Evolutionary conservation across 805 yeast genomes (phyloP).

Genomic region (Metschnikowia anglica): DNA sequence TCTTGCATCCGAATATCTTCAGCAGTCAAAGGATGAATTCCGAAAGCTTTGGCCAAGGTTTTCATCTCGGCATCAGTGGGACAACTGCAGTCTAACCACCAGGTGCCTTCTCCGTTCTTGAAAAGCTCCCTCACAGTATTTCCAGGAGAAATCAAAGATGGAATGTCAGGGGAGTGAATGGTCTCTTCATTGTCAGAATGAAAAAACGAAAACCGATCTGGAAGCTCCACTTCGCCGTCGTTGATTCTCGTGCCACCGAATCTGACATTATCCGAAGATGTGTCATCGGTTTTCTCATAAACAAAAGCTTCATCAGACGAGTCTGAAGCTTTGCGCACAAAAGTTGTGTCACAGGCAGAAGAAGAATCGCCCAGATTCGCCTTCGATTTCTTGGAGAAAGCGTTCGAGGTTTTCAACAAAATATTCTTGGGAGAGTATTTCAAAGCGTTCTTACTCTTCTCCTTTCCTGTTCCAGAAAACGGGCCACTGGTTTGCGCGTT

Average conservation of each 20-base stretch:
- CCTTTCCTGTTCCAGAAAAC: conserved; percentile 9
- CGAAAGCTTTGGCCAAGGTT: conserved; percentile 86
- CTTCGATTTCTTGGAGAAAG: neutral
- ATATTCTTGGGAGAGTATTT: conserved; percentile 58
- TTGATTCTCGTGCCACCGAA: conserved; percentile 41
- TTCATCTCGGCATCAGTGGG: conserved; percentile 97
- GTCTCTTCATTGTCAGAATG: conserved; percentile 82
- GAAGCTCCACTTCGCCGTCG: conserved; percentile 39
- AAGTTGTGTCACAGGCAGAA: conserved; percentile 1
- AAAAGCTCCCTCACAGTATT: conserved; percentile 69
- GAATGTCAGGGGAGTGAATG: conserved; percentile 83
- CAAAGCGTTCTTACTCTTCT: conserved; percentile 52
- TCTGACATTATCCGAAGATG: conserved; percentile 34
- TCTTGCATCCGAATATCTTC: conserved; percentile 97
- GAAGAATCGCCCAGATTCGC: neutral
- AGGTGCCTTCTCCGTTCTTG: conserved; percentile 68
- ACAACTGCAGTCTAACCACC: conserved; percentile 96
- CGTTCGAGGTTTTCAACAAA: conserved; percentile 18
- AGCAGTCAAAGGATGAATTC: conserved; percentile 95
- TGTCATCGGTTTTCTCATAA: conserved; percentile 24
- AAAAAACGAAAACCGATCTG: conserved; percentile 83
- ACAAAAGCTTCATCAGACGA: conserved; percentile 26
- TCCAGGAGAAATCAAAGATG: conserved; percentile 67
- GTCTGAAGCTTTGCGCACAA: conserved; percentile 18
- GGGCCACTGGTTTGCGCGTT: neutral